Percentiles rank a stretch among this genome's conserved stretches.
These are phyloP conservation scores for Boletus barrowsii DNA, from an alignment of 768 basidiomycete species.

Conservation along the genomic window DNA sequence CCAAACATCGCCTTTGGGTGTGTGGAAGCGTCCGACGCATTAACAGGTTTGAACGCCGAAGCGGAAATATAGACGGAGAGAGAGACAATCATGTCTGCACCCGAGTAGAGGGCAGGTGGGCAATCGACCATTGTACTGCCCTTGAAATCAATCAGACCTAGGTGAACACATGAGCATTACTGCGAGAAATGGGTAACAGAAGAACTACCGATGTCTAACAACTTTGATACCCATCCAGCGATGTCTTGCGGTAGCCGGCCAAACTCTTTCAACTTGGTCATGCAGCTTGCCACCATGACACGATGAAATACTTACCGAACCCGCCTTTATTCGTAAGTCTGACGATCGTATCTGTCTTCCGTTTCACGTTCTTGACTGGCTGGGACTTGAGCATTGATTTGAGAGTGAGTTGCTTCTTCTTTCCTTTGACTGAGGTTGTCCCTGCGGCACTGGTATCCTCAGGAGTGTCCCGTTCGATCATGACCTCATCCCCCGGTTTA, in stretches of 20 bases:
- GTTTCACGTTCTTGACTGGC: conserved; percentile 44
- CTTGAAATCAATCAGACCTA: conserved; percentile 65
- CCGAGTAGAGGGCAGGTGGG: conserved; percentile 65
- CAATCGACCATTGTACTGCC: conserved; percentile 76
- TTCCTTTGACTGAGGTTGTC: conserved; percentile 30
- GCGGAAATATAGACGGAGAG: conserved; percentile 67
- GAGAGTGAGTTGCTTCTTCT: conserved; percentile 65
- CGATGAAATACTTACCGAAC: conserved; percentile 48
- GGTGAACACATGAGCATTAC: conserved; percentile 2
- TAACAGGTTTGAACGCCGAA: conserved; percentile 59
- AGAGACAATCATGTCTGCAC: conserved; percentile 74
- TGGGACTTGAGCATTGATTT: conserved; percentile 63
- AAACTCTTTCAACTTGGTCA: conserved; percentile 51
- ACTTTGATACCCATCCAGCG: conserved; percentile 68
- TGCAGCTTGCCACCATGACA: not conserved
- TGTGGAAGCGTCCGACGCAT: conserved; percentile 32
- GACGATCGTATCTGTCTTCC: conserved; percentile 61
- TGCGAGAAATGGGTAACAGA: not conserved
- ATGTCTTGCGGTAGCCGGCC: conserved; percentile 70
- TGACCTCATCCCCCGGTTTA: conserved; percentile 57
- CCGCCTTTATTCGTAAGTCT: conserved; percentile 62
- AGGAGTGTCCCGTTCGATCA: conserved; percentile 52
- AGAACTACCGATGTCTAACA: conserved; percentile 63
- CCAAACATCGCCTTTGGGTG: conserved; percentile 48
- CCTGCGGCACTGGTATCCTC: conserved; percentile 28